Conservation (phyloP, 2,329 filamentous ascomycete genomes). For the Sclerotinia glacialis region DNA sequence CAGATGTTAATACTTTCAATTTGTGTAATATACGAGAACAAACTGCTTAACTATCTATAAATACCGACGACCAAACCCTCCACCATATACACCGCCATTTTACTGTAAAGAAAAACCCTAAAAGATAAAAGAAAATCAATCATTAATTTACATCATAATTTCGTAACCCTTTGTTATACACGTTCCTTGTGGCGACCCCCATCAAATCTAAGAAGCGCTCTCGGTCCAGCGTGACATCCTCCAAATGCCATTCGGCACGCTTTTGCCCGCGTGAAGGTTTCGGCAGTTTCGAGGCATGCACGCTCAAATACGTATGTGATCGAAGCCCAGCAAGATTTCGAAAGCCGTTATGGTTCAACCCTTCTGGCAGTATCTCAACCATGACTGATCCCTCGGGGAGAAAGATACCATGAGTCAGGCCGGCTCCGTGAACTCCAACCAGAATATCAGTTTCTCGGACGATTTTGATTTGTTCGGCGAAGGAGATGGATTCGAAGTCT, state of each 20-base stretch:
- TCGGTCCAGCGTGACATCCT: neutral
- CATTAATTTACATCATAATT: conserved; percentile 4
- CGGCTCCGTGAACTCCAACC: neutral
- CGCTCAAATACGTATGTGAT: neutral
- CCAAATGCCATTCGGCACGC: neutral
- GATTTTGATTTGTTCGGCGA: neutral
- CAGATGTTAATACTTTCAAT: neutral
- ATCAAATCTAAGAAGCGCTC: neutral
- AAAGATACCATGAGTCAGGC: neutral
- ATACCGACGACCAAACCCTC: neutral
- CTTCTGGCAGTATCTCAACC: conserved; percentile 6
- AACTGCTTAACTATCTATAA: neutral
- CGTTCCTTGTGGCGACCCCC: neutral
- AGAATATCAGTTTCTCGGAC: conserved; percentile 1
- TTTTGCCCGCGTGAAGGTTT: neutral
- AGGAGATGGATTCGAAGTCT: neutral
- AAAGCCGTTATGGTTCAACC: neutral
- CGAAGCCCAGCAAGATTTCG: neutral
- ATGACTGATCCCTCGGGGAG: neutral
- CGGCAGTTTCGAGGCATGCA: neutral
- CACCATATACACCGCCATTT: neutral
- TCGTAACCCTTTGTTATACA: neutral
- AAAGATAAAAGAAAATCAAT: neutral
- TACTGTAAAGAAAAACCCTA: neutral
- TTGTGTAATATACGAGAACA: neutral